Percentiles rank a stretch among this genome's conserved stretches.
Conservation (phyloP, 306 rosid species). For the Vigna unguiculata region DNA sequence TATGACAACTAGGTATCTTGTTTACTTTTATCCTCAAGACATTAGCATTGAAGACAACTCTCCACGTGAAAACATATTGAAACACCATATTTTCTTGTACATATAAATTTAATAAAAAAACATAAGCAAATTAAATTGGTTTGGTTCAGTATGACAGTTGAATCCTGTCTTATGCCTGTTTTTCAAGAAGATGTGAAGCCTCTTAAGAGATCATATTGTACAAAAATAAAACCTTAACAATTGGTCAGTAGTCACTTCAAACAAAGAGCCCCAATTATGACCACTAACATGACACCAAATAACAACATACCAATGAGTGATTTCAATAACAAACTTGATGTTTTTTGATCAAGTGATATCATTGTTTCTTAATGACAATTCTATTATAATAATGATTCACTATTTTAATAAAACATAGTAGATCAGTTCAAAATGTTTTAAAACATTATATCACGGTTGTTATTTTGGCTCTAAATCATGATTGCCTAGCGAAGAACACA, state of each 20-base stretch:
- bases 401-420: background rate
- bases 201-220: constrained; percentile 1
- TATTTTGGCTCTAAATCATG: too few species aligned
- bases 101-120: background rate
- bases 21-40: constrained; percentile 4
- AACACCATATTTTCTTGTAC: background rate
- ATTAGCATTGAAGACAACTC: background rate
- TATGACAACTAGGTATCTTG: constrained; percentile 8
- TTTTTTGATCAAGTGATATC: constrained; percentile 15
- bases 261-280: constrained; percentile 19
- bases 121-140: constrained; percentile 7
- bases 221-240: constrained; percentile 14
- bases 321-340: constrained; percentile 21
- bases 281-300: constrained; percentile 27
- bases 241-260: constrained; percentile 10
- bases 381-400: background rate
- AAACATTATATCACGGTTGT: background rate
- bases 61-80: background rate
- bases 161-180: too few species aligned
- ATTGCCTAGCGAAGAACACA: too few species aligned
- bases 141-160: background rate
- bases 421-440: background rate
- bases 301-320: constrained; percentile 12
- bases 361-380: constrained; percentile 8
- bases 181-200: too few species aligned